Evolutionary conservation across 2,329 filamentous ascomycete species (phyloP), one percentile per base, ranked within the genome.

Genomic region (Ceratocystis albifundus): DNA sequence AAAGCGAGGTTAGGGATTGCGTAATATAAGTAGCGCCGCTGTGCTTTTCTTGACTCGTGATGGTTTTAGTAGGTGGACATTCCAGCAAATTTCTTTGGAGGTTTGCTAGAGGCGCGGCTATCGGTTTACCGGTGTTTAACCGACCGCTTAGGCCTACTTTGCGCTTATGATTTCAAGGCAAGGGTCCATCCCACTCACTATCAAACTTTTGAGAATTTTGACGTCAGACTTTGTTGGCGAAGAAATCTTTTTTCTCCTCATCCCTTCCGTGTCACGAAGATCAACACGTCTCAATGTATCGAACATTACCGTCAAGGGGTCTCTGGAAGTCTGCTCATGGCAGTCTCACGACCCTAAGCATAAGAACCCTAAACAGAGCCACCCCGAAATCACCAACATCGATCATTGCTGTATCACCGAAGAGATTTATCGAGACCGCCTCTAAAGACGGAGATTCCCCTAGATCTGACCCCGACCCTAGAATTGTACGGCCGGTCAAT

Each of bases 61-160:
- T n/a, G 53, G 53, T 5, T 41, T 57, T 32, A 28, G 22, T 32
- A 28, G 0, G 53, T 32, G 17, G 61, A 46, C 32, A 36, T 62
- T 12, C 32, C 25, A 50, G 30, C 63, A 64, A 67, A 67, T 64
- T 67, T 67, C 65, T 66, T 65, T 59, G 44, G 53, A 61, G 62
- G 55, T 66, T 17, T 46, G 41, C 36, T 30, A 59, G 30, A 30
- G 20, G 59, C 65, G 65, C 64, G 50, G 28, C 41, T 59, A 45
- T 8, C 15, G 2, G 3, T 63, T 22, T 63, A 12, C 61, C 61
- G 61, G 41, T 7, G 61, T 46, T 63, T 48, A 30, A n/a, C 41
- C 25, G 41, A 3, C 8, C 53, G 53, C 22, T n/a, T 57, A 57
- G 15, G 2, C 17, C 53, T 15, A 7, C 22, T 12, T 17, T 8